phyloP scores from a whole-genome alignment of 768 basidiomycete genomes.

The Tylopilus sp. region DNA sequence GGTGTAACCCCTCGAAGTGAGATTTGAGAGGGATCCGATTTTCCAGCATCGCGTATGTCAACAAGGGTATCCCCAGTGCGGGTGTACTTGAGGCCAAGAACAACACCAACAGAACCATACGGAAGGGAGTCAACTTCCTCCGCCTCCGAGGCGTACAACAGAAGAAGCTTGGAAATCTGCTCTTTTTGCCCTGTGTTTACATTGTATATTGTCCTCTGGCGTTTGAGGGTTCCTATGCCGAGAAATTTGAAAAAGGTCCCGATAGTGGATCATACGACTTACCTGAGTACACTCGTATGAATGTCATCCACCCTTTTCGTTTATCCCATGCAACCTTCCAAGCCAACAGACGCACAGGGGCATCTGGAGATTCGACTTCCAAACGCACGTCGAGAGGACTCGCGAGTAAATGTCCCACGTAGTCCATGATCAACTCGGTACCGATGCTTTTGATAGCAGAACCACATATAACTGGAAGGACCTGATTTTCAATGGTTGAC shows the following conservation, averaged over 20 bases:
- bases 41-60: conserved; percentile 41
- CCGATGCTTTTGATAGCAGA: conserved; percentile 80
- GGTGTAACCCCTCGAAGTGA: conserved; percentile 63
- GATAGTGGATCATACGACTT: conserved; percentile 13
- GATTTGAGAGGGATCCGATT: conserved; percentile 32
- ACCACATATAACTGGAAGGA: conserved; percentile 81
- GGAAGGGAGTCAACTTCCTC: conserved; percentile 78
- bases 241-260: neutral
- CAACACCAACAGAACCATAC: conserved; percentile 80
- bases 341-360: conserved; percentile 62
- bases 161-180: conserved; percentile 66
- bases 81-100: conserved; percentile 79
- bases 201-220: conserved; percentile 61
- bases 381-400: conserved; percentile 67
- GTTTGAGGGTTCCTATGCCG: conserved; percentile 56
- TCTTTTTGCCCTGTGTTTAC: conserved; percentile 66
- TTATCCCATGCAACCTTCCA: conserved; percentile 92
- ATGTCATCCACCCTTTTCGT: conserved; percentile 87
- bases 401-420: conserved; percentile 74
- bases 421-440: conserved; percentile 78
- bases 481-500: conserved; percentile 59
- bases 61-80: conserved; percentile 86
- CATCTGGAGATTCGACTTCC: conserved; percentile 40
- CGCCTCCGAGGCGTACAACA: conserved; percentile 74
- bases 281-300: conserved; percentile 88